Conservation (phyloP, 2,329 filamentous ascomycete genomes). For the Ophiocordyceps unilateralis region DNA sequence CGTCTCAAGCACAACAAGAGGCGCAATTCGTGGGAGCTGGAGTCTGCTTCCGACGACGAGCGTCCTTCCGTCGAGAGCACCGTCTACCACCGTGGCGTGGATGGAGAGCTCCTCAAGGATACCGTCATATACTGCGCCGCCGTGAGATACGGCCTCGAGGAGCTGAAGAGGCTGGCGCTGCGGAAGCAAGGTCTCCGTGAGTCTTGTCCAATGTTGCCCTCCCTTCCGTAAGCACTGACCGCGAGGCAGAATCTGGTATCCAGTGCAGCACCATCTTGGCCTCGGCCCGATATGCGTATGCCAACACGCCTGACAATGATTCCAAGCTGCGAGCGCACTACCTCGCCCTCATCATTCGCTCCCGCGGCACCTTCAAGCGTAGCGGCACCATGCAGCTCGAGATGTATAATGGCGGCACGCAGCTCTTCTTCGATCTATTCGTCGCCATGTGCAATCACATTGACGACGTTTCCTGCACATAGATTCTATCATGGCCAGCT, state of each 20-base stretch:
- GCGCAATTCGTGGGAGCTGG: slow-evolving; percentile 66
- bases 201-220: slow-evolving; percentile 11
- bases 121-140: slow-evolving; percentile 85
- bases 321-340: slow-evolving; percentile 86
- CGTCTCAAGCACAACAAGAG: slow-evolving; percentile 69
- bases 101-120: slow-evolving; percentile 62
- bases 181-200: slow-evolving; percentile 74
- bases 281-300: slow-evolving; percentile 80
- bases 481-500: too few species aligned
- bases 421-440: slow-evolving; percentile 85
- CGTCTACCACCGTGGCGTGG: slow-evolving; percentile 47
- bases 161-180: slow-evolving; percentile 69
- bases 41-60: slow-evolving; percentile 34
- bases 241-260: slow-evolving; percentile 47
- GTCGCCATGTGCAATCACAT: slow-evolving; percentile 87
- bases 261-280: slow-evolving; percentile 71
- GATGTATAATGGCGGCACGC: slow-evolving; percentile 71
- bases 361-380: slow-evolving; percentile 74
- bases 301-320: slow-evolving; percentile 74
- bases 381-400: slow-evolving; percentile 92
- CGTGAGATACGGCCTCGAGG: slow-evolving; percentile 65
- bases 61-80: slow-evolving; percentile 39
- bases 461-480: slow-evolving; percentile 43
- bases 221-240: neutral
- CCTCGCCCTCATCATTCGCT: slow-evolving; percentile 79